Base-by-base conservation (phyloP, 805 yeast genomes). In the Kuraishia piskuri region DNA sequence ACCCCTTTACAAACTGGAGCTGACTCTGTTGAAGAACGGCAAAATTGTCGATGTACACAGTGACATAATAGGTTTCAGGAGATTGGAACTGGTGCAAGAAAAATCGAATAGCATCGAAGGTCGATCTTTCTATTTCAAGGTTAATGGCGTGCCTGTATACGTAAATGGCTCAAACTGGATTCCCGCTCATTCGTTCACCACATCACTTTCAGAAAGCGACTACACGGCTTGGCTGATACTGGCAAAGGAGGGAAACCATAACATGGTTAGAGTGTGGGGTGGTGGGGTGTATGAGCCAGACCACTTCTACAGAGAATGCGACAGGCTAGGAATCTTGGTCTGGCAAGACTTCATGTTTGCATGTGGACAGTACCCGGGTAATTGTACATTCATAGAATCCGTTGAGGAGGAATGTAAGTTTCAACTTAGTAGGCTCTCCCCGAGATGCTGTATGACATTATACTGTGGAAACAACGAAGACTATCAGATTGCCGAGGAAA, bases 301-400 rank as follows among this genome's bases (percentile, higher is more conserved):
- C 26, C 44, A 55, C 6, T 73, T 77, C 57, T 77, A 77, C 58
- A 63, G 68, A 24, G 70, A 67, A 54, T 77, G 80, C 61, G 80
- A 76, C 56, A 50, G 67, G 20, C 55, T 65, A 2, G 80, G 80
- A 2, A 52, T 79, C 10, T 48, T 79, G 58, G 74, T 79, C 8
- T 79, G 82, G 80, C 83, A 79, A 52, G 83, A 79, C 58, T 76
- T 78, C 60, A 73, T 78, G 81, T 78, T 79, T 67, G 82, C 79
- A 2, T 78, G 83, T 64, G 83, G 81, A 1, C 77, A 73, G 50
- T 79, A 79, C 55, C 83, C 82, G 2, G 76, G 69, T 31, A 31
- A 12, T 10, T 12, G 3, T 12, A n/a, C 59, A 12, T 75, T 76
- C 55, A 58, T 68, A 22, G 61, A 59, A 4, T 62, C 60, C 47